Evolutionary conservation across 352 stramenopile genomes (phyloP), one percentile per base, ranked within the genome.

Genomic region (Plasmopara muralis): DNA sequence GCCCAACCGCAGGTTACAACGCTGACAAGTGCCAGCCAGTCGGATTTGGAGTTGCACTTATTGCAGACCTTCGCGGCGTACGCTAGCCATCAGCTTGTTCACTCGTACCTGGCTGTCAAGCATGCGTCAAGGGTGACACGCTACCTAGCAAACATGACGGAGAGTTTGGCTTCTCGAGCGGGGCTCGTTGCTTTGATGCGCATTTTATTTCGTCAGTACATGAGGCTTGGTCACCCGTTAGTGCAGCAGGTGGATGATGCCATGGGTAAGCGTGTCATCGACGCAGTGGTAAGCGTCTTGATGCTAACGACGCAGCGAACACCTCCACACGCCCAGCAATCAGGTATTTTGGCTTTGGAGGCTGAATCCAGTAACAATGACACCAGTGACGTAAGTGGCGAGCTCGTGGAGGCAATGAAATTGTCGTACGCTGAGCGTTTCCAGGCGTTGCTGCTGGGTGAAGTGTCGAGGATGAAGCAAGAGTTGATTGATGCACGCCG

Each of bases 21-120:
- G 9, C 44, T 57, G 15, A 41, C 53, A 30, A 57, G 16, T 33
- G 53, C 62, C 31, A 55, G 8, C n/a, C 39, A 69, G 18, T 76
- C 57, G 2, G 77, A 88, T 56, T 55, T 88, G 33, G 74, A 88
- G 54, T 61, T 88, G 42, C 73, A 68, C 5, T 31, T 88, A 28
- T 44, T 88, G 30, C 64, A 84, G 53, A 70, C 72, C 25, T 80
- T 86, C n/a, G 64, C 63, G 5, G 57, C 45, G 6, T 84, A 63
- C 35, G 58, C 62, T 6, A 43, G 52, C 34, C 59, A 84, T 16
- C 59, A 68, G 38, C 45, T 88, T 29, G 47, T 68, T 14, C 33
- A 57, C 14, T 71, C 65, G 28, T 88, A 86, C 55, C 13, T 58
- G 33, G 68, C 47, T 31, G 55, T 83, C 39, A 88, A 88, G 50